A percentile compares a stretch with the other conserved stretches of the same genome.
These are phyloP conservation scores for Plasmodium gaboni DNA, from an alignment of 169 alveolate species.

Conservation along the genomic window DNA sequence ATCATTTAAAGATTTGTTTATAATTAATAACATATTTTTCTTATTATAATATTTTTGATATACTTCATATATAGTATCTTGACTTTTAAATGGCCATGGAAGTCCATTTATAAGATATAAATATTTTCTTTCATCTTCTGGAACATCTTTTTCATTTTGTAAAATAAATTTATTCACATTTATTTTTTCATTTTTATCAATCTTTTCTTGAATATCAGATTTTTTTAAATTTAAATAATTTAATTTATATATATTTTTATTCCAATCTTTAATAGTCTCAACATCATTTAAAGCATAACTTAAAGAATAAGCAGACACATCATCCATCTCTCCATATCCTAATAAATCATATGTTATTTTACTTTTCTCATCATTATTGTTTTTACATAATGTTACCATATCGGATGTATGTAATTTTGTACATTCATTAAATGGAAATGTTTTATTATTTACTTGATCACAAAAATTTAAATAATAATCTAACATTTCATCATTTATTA, in stretches of 20 bases:
- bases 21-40: conserved; percentile 30
- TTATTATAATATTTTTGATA: conserved; percentile 32
- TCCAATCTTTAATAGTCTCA: conserved; percentile 28
- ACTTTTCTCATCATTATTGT: conserved; percentile 9
- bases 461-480: conserved; percentile 19
- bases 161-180: conserved; percentile 6
- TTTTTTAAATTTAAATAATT: conserved; percentile 35
- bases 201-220: background rate
- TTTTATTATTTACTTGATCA: conserved; percentile 6
- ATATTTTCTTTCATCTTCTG: conserved; percentile 3
- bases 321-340: conserved; percentile 31
- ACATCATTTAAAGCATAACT: conserved; percentile 20
- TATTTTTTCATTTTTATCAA: background rate
- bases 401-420: conserved; percentile 4
- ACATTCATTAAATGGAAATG: background rate
- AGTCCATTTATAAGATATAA: conserved; percentile 26
- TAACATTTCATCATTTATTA: conserved; percentile 7
- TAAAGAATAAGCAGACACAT: conserved; percentile 36
- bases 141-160: background rate
- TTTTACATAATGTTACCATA: conserved; percentile 19
- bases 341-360: conserved; percentile 30
- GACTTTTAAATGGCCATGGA: conserved; percentile 70
- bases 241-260: conserved; percentile 19
- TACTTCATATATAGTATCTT: conserved; percentile 32
- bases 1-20: conserved; percentile 11